A percentile compares a stretch with the other conserved stretches of the same genome.
Conservation (phyloP, 1,284 basidiomycete species). For the Cryptococcus floricola region DNA sequence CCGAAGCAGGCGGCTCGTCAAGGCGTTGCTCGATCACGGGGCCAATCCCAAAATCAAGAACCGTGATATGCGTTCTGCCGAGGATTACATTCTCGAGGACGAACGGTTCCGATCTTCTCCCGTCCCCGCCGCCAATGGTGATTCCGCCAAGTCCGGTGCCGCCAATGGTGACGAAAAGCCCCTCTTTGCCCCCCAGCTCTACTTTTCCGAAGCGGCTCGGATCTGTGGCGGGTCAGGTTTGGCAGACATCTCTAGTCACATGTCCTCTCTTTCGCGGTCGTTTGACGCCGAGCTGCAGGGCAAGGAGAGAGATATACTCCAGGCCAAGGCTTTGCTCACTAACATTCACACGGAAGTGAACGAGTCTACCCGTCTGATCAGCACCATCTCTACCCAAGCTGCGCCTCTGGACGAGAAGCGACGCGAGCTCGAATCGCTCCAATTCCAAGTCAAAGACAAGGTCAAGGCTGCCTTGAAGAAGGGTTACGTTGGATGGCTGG, state of each 20-base stretch:
- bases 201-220: slow-evolving; percentile 83
- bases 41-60: slow-evolving; percentile 96
- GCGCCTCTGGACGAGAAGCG: slow-evolving; percentile 65
- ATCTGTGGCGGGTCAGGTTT: slow-evolving; percentile 79
- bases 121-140: slow-evolving; percentile 43
- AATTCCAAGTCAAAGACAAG: slow-evolving; percentile 62
- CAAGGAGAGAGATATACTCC: slow-evolving; percentile 86
- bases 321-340: slow-evolving; percentile 79
- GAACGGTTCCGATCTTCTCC: slow-evolving; percentile 94
- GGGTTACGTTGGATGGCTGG: slow-evolving; percentile 91
- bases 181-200: slow-evolving; percentile 55
- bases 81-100: slow-evolving; percentile 98
- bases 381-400: slow-evolving; percentile 62
- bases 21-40: slow-evolving; percentile 91
- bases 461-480: slow-evolving; percentile 66
- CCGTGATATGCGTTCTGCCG: slow-evolving; percentile 92
- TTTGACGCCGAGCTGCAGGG: slow-evolving; percentile 90
- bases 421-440: slow-evolving; percentile 60
- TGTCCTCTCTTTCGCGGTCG: slow-evolving; percentile 84
- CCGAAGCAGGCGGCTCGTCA: slow-evolving; percentile 93
- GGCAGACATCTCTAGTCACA: slow-evolving; percentile 77
- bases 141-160: neutral
- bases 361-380: slow-evolving; percentile 74
- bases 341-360: slow-evolving; percentile 90
- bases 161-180: slow-evolving; percentile 7